Evolutionary conservation across 352 stramenopile species (phyloP), one percentile per base, ranked within the genome.

Genomic region (Phytophthora tentaculata): DNA sequence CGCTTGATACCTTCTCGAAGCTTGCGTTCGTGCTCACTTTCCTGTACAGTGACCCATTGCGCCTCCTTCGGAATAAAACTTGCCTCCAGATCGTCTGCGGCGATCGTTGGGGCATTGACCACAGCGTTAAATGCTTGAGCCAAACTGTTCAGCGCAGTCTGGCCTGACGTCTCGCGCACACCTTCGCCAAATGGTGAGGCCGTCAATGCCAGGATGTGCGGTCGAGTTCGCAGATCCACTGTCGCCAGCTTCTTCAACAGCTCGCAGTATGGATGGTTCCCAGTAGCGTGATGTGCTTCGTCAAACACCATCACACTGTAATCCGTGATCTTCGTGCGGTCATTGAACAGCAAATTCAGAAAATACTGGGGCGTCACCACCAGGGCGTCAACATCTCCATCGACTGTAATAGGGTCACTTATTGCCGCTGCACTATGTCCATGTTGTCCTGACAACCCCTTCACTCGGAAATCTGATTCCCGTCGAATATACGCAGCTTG

Each of bases 221-320:
- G 86, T 12, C 81, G 62, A 41, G 20, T 22, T 16, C 64, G 53
- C 0, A 56, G 9, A 16, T 72, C 54, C 23, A 86, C 64, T 13
- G 43, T 54, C 13, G 69, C 61, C 1, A 95, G 23, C 24, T 68
- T 65, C 59, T 79, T 70, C 29, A 92, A 58, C 14, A 95, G 73
- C 17, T 84, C 71, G 19, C 74, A 79, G 53, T 93, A 93, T 0
- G 86, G 83, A 55, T 91, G 75, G 1, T 80, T 78, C 20, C 80
- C 76, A 51, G 74, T 91, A 3, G 81, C 84, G 47, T 95, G 86
- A 50, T 95, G 86, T 4, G 86, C 86, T 74, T 95, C 84, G 39
- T 95, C 86, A 70, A 95, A 92, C 16, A 95, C 79, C 74, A 95
- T 78, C 39, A 84, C 64, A 48, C 81, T 89, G 19, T 90, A 89